Evolutionary conservation across 176 grass and related monocot species (phyloP).

Genomic region (Avena atlantica): DNA sequence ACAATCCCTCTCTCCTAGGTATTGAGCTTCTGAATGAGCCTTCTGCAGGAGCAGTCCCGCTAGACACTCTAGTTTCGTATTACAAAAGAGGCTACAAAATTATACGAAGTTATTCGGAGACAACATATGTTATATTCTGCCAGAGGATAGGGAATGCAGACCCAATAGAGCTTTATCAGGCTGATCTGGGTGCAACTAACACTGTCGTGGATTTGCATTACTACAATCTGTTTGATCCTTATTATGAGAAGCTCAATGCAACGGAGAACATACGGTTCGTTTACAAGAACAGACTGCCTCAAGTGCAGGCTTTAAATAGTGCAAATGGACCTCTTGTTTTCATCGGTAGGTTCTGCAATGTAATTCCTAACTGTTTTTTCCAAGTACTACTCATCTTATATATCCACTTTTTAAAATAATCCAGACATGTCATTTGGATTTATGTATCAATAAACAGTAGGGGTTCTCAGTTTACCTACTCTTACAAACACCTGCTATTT

Average conservation of each 20-base stretch:
- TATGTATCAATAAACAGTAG: not conserved
- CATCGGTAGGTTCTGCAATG: constrained; percentile 59
- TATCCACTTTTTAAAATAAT: not conserved
- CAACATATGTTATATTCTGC: constrained; percentile 83
- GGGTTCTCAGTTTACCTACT: not conserved
- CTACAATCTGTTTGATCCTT: constrained; percentile 84
- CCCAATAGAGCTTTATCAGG: constrained; percentile 79
- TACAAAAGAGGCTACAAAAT: constrained; percentile 83
- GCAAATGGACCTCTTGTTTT: constrained; percentile 88
- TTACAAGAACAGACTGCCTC: constrained; percentile 62
- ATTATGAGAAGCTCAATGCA: constrained; percentile 64
- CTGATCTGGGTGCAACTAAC: constrained; percentile 69
- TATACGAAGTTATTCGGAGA: constrained; percentile 71
- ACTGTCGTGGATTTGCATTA: constrained; percentile 85
- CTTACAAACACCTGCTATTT: not conserved
- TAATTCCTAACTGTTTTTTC: not conserved
- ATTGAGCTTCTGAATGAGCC: constrained; percentile 93
- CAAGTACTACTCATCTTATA: not conserved
- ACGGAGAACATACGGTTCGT: constrained; percentile 81
- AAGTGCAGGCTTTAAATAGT: constrained; percentile 64
- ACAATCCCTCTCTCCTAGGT: constrained; percentile 65
- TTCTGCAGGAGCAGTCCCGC: constrained; percentile 64
- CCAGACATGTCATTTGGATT: not conserved
- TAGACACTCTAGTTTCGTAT: constrained; percentile 70
- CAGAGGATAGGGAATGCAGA: constrained; percentile 93